Percentiles rank a stretch among this genome's conserved stretches.
These are phyloP conservation scores for Globisporangium splendens DNA, from an alignment of 352 stramenopile species.

Conservation along the genomic window DNA sequence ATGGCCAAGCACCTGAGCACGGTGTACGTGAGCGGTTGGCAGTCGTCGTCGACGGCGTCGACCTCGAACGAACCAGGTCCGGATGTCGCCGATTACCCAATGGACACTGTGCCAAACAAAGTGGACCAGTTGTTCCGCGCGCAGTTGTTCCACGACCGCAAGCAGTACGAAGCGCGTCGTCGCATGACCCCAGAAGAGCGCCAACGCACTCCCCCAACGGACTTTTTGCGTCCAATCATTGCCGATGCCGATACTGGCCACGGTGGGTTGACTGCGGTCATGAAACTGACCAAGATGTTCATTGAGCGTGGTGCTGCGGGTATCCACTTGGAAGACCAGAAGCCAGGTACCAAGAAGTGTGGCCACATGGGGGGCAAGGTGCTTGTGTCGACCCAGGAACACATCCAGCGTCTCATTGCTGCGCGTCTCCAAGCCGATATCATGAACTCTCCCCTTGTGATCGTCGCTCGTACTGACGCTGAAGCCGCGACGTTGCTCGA, in stretches of 20 bases:
- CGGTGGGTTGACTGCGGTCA: slow-evolving; percentile 94
- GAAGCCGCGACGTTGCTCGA: slow-evolving; percentile 96
- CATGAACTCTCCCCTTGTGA: slow-evolving; percentile 91
- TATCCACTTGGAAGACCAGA: slow-evolving; percentile 99
- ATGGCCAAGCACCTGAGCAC: slow-evolving; percentile 93
- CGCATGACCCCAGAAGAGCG: slow-evolving; percentile 78
- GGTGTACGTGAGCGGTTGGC: slow-evolving; percentile 98
- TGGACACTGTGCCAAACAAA: slow-evolving; percentile 98
- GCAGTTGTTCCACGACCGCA: slow-evolving; percentile 96
- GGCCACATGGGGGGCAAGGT: slow-evolving; percentile 99
- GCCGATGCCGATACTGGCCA: slow-evolving; percentile 97
- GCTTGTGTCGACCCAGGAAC: slow-evolving; percentile 96
- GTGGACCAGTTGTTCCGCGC: slow-evolving; percentile 97
- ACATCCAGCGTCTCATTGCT: slow-evolving; percentile 96
- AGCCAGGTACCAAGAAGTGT: slow-evolving; percentile 99
- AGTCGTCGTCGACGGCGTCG: slow-evolving; percentile 93
- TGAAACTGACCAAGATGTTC: slow-evolving; percentile 99
- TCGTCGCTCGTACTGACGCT: slow-evolving; percentile 96
- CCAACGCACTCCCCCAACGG: slow-evolving; percentile 78
- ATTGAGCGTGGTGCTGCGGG: slow-evolving; percentile 96
- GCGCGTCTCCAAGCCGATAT: slow-evolving; percentile 96
- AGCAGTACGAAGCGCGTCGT: slow-evolving; percentile 93
- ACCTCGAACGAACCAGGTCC: slow-evolving; percentile 95
- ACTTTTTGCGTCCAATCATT: slow-evolving; percentile 96
- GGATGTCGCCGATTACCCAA: slow-evolving; percentile 98